Conservation (phyloP, 352 stramenopile genomes). For the Globisporangium camurandrum region DNA sequence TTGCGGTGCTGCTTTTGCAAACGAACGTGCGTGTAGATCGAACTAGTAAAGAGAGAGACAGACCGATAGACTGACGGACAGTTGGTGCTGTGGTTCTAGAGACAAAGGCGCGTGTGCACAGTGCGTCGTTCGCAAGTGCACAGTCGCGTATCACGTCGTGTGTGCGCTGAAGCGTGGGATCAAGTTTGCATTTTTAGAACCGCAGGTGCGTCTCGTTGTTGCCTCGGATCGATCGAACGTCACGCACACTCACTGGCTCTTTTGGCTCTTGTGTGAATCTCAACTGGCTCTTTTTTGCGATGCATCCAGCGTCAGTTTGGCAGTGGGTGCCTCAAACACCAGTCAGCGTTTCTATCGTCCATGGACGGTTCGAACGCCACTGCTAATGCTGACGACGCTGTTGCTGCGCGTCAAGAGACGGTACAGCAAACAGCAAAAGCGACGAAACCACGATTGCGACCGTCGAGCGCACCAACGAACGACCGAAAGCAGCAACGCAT, state of each 20-base stretch:
- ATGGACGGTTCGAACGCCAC: slow-evolving; percentile 19
- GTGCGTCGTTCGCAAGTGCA: slow-evolving; percentile 59
- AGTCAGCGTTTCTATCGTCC: slow-evolving; percentile 41
- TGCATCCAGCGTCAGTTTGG: slow-evolving; percentile 59
- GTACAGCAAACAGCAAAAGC: neutral
- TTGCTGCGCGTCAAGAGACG: neutral
- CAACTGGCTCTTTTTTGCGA: no score
- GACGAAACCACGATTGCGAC: no score
- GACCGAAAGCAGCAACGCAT: neutral
- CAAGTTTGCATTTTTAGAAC: slow-evolving; percentile 54
- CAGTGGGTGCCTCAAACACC: slow-evolving; percentile 53
- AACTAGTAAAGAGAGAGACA: neutral
- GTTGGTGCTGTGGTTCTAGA: no score
- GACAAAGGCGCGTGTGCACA: slow-evolving; percentile 67
- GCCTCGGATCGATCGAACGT: no score
- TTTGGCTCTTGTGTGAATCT: no score
- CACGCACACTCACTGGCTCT: no score
- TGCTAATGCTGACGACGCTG: slow-evolving; percentile 12
- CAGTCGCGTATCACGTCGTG: slow-evolving; percentile 60
- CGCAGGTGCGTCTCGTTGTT: slow-evolving; percentile 38
- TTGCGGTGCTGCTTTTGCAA: slow-evolving; percentile 75
- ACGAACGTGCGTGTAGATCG: slow-evolving; percentile 23
- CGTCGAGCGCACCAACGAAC: neutral
- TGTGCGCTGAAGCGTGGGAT: slow-evolving; percentile 57
- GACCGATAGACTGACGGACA: neutral